phyloP scores from a whole-genome alignment of 345 rosid genomes.

The Noccaea caerulescens region DNA sequence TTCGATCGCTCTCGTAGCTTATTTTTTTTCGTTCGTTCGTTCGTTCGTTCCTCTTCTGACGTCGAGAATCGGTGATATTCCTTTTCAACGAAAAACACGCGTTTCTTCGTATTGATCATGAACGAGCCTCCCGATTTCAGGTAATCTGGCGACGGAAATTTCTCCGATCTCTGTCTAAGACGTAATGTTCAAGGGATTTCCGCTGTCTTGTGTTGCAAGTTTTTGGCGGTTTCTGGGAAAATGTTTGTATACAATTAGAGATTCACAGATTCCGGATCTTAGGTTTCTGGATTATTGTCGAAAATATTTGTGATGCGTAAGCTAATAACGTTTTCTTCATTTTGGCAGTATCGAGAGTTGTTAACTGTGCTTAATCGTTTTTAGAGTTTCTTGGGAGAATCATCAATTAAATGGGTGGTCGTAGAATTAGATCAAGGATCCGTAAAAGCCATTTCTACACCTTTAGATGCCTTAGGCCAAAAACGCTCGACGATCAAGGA shows the following conservation, averaged over 20 bases:
- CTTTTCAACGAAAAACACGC: background rate
- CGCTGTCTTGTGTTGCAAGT: slow-evolving; percentile 38
- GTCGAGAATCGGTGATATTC: background rate
- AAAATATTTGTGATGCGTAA: background rate
- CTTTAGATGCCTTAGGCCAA: slow-evolving; percentile 49
- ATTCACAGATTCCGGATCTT: slow-evolving; percentile 2
- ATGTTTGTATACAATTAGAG: background rate
- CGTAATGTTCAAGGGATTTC: slow-evolving; percentile 17
- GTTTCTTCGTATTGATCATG: slow-evolving; percentile 38
- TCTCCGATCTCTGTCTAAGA: slow-evolving; percentile 1
- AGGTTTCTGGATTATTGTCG: no score
- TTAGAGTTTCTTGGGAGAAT: no score
- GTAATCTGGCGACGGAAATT: slow-evolving; percentile 21
- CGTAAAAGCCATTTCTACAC: slow-evolving; percentile 82
- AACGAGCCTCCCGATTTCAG: slow-evolving; percentile 38
- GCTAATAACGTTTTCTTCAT: slow-evolving; percentile 1
- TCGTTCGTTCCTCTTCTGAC: slow-evolving; percentile 9
- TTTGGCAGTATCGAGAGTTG: slow-evolving; percentile 11
- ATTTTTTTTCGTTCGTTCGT: background rate
- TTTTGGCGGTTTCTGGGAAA: background rate
- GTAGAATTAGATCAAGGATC: slow-evolving; percentile 74
- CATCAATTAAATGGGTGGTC: slow-evolving; percentile 59
- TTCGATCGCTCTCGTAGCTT: slow-evolving; percentile 10
- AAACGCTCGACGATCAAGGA: slow-evolving; percentile 41
- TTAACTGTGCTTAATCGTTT: slow-evolving; percentile 24